Evolutionary conservation across 2,329 filamentous ascomycete species (phyloP), one percentile per base, ranked within the genome.

Genomic region (Cercospora sp.): DNA sequence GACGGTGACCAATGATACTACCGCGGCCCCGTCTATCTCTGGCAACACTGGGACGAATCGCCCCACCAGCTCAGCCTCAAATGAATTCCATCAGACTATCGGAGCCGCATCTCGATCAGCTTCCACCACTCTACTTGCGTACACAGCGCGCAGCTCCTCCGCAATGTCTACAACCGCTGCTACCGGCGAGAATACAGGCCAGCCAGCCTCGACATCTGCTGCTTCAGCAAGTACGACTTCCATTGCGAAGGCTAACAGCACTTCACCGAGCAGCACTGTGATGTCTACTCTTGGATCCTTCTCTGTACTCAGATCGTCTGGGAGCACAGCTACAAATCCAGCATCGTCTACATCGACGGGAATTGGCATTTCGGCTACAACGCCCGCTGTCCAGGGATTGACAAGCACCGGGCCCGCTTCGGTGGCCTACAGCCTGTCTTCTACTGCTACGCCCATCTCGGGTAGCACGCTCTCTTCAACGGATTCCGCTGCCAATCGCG

Each of bases 1-100:
- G 20, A 39, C 16, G 20, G 23, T 48, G 59, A 42, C 59, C n/a
- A 30, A 42, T 26, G 36, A 12, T 61, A 31, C 36, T 48, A 45
- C 23, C 28, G 20, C 28, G 18, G 36, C 59, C 31, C 28, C 36
- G 6, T 61, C 59, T 45, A 12, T 45, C 33, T 36, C n/a, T 13
- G 20, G 26, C 23, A 9, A 16, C 12, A n/a, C 23, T 26, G 5
- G 3, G 23, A 28, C 48, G 20, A 23, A 5, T 9, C 18, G 45
- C 48, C 2, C 48, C 48, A 53, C 10, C 20, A 31, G 55, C 28
- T 16, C 55, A 31, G 31, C 30, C 10, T 58, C 53, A 8, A 16
- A n/a, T 12, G 36, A 20, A 9, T 45, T 64, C 10, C 62, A 64
- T 20, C 62, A 64, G 36, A 59, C 53, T 16, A 59, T 64, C 5